Base-by-base conservation (phyloP, 176 grass and related monocot species). In the Tuctoria greenei region DNA sequence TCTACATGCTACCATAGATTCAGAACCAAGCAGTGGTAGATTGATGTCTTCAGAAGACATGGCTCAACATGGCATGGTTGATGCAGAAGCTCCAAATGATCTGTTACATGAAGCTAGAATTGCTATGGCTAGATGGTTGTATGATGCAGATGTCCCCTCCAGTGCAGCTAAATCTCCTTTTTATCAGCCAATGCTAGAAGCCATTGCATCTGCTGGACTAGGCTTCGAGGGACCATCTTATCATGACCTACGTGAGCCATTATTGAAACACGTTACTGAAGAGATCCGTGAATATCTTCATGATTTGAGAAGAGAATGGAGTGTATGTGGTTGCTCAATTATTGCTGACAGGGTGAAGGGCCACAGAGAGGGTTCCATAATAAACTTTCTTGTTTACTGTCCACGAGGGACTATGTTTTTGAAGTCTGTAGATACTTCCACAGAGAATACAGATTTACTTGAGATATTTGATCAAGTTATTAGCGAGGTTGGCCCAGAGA, bases 91-190 rank as follows among this genome's bases (percentile, higher is more conserved):
- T 74, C 23, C 76, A 61, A 68, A 51, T 69, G 87, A 86, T 76
- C 72, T 73, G 20, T 69, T 73, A 81, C 79, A 64, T 13, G 52
- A 86, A 67, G 83, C 83, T 60, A 73, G 57, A 75, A 49, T 86
- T 73, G 83, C 88, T 69, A 86, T 86, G 12, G 88, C 88, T 58
- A 86, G 66, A 83, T 90, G 88, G 88, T 90, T 74, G 83, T 79
- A 90, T 18, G 79, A 90, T 83, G 83, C 84, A 41, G 77, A 75
- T 75, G 74, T 90, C 61, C 79, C 83, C 16, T 90, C 86, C 62
- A 79, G 27, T 68, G 88, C 79, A 4, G 83, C 83, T 42, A 90
- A 90, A 20, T 90, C 83, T 61, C 64, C 68, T 86, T 90, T 82
- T 65, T 90, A 86, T 58, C 79, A 83, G 20, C 74, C 79, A 7